Percentiles rank a stretch among this genome's conserved stretches.
phyloP scores from a whole-genome alignment of 225 moss, liverwort and hornwort genomes.

The Polytrichum formosum region DNA sequence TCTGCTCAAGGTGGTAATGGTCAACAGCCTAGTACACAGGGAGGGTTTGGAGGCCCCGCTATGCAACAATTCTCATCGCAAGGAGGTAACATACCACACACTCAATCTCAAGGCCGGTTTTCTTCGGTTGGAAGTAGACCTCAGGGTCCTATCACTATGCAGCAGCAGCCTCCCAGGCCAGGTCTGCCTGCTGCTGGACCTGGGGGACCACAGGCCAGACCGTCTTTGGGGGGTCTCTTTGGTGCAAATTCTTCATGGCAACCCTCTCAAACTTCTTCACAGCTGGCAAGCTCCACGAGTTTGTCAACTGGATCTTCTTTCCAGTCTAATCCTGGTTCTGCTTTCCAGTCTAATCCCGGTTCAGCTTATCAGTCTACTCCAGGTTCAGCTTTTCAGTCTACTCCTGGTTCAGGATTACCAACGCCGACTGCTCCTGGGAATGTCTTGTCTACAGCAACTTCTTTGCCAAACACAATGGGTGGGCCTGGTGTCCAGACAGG shows the following conservation, averaged over 20 bases:
- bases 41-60: constrained; percentile 25
- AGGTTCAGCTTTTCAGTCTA: constrained; percentile 3
- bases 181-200: constrained; percentile 41
- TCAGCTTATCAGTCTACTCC: not conserved
- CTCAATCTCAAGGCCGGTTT: constrained; percentile 44
- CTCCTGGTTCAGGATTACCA: constrained; percentile 33
- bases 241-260: constrained; percentile 13
- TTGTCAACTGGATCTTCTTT: constrained; percentile 24
- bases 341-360: constrained; percentile 39
- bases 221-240: constrained; percentile 41
- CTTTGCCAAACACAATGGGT: constrained; percentile 43
- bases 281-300: constrained; percentile 22
- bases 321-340: constrained; percentile 19
- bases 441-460: constrained; percentile 29
- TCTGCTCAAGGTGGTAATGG: constrained; percentile 26
- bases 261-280: constrained; percentile 22
- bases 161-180: constrained; percentile 27
- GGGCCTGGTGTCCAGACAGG: constrained; percentile 41
- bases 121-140: constrained; percentile 28
- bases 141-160: constrained; percentile 29
- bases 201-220: constrained; percentile 41
- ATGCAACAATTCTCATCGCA: constrained; percentile 46
- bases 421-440: constrained; percentile 32
- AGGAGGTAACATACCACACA: constrained; percentile 23
- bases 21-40: constrained; percentile 27